Evolutionary conservation across 495 filamentous ascomycete genomes (phyloP).

Genomic region (Talaromyces adpressus): DNA sequence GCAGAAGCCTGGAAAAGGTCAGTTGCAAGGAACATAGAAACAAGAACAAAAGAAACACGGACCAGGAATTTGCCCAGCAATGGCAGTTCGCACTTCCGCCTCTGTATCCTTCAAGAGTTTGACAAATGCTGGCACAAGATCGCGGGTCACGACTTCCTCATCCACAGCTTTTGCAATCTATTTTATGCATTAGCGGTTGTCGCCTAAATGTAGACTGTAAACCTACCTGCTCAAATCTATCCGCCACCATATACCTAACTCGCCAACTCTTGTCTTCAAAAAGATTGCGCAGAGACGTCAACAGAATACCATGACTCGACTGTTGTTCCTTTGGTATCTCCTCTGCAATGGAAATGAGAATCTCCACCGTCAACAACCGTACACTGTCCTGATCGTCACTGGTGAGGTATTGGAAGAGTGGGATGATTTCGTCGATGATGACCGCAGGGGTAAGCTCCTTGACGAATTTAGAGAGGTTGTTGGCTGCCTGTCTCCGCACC

Average conservation of each 20-base stretch:
- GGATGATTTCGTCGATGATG: slow-evolving; percentile 97
- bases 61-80: slow-evolving; percentile 95
- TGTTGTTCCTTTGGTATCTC: slow-evolving; percentile 97
- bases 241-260: slow-evolving; percentile 98
- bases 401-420: slow-evolving; percentile 93
- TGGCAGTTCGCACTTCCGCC: slow-evolving; percentile 93
- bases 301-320: slow-evolving; percentile 84
- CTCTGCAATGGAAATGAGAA: slow-evolving; percentile 93
- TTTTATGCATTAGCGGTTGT: slow-evolving; percentile 12
- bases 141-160: slow-evolving; percentile 88
- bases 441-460: slow-evolving; percentile 87
- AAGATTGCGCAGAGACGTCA: slow-evolving; percentile 81
- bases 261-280: slow-evolving; percentile 99
- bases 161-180: slow-evolving; percentile 97
- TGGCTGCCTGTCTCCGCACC: slow-evolving; percentile 94
- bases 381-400: slow-evolving; percentile 97
- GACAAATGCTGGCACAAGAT: slow-evolving; percentile 94
- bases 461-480: slow-evolving; percentile 94
- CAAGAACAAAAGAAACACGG: slow-evolving; percentile 16
- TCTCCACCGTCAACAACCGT: slow-evolving; percentile 89
- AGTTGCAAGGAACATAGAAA: slow-evolving; percentile 16
- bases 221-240: slow-evolving; percentile 90
- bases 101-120: slow-evolving; percentile 96
- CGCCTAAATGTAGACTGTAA: neutral
- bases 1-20: slow-evolving; percentile 68